These are phyloP conservation scores for Pseudopyricularia cyperi DNA, from an alignment of 2,329 filamentous ascomycete genomes.

Conservation along the genomic window DNA sequence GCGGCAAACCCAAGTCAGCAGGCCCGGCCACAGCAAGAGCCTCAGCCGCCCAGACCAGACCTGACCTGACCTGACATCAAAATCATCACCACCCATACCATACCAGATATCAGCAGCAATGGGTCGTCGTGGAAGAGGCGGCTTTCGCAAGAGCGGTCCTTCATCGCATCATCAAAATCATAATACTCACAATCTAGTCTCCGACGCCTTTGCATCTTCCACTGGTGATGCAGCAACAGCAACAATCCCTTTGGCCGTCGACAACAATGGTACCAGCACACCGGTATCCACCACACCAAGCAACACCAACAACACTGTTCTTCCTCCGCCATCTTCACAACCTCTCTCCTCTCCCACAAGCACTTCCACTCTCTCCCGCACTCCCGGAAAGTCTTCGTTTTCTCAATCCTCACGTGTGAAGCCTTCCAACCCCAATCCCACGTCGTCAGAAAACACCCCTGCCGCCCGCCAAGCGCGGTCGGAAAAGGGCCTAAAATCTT, in stretches of 20 bases:
- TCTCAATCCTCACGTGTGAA: background rate
- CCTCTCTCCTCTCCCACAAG: background rate
- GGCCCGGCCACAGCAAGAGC: no score
- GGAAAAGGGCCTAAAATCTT: conserved; percentile 16
- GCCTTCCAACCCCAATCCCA: background rate
- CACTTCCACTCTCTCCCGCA: background rate
- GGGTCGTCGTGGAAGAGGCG: conserved; percentile 8
- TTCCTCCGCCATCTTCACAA: background rate
- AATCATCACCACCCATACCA: background rate
- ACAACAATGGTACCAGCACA: background rate
- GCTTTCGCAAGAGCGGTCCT: conserved; percentile 5
- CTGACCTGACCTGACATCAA: no score
- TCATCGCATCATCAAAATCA: conserved; percentile 3
- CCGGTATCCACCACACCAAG: background rate
- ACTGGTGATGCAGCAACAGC: background rate
- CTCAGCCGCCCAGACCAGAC: no score
- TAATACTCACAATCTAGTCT: background rate
- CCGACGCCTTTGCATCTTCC: background rate
- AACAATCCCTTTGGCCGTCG: background rate
- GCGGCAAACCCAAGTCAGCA: no score
- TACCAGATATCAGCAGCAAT: conserved; percentile 4
- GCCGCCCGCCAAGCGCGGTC: conserved; percentile 2
- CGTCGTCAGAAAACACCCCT: background rate
- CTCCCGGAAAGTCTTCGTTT: background rate
- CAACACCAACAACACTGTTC: background rate